Evolutionary conservation across 352 stramenopile genomes (phyloP).

Genomic region (Thalassiosira allenii): DNA sequence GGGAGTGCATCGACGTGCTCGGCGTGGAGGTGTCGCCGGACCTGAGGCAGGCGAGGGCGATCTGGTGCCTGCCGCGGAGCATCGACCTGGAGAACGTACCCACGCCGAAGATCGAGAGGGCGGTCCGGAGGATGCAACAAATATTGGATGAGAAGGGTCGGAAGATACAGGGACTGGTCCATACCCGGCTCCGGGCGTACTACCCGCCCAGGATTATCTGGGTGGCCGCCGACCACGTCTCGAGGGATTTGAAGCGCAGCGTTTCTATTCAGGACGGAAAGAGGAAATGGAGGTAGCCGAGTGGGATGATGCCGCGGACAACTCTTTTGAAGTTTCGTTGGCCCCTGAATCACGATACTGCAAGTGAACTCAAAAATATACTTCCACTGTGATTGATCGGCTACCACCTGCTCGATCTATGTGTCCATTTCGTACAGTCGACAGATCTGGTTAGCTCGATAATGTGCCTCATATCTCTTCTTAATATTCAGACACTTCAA

Average conservation of each 20-base stretch:
- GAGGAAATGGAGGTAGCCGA: slow-evolving; percentile 32
- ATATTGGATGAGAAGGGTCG: slow-evolving; percentile 53
- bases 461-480: no score
- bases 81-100: slow-evolving; percentile 43
- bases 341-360: no score
- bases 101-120: slow-evolving; percentile 22
- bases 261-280: slow-evolving; percentile 28
- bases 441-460: no score
- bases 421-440: no score
- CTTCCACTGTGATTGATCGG: no score
- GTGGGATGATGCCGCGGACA: no score
- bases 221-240: slow-evolving; percentile 50
- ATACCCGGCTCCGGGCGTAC: slow-evolving; percentile 49
- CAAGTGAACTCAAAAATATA: no score
- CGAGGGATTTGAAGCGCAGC: slow-evolving; percentile 44
- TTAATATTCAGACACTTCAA: no score
- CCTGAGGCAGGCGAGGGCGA: slow-evolving; percentile 45
- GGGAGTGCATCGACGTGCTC: slow-evolving; percentile 54
- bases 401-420: no score
- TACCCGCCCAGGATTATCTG: slow-evolving; percentile 55
- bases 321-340: no score
- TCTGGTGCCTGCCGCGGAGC: slow-evolving; percentile 56
- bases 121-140: slow-evolving; percentile 51
- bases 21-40: slow-evolving; percentile 58
- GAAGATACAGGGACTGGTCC: slow-evolving; percentile 57